phyloP scores from a whole-genome alignment of 305 asterid species.

The Nicotiana rustica region DNA sequence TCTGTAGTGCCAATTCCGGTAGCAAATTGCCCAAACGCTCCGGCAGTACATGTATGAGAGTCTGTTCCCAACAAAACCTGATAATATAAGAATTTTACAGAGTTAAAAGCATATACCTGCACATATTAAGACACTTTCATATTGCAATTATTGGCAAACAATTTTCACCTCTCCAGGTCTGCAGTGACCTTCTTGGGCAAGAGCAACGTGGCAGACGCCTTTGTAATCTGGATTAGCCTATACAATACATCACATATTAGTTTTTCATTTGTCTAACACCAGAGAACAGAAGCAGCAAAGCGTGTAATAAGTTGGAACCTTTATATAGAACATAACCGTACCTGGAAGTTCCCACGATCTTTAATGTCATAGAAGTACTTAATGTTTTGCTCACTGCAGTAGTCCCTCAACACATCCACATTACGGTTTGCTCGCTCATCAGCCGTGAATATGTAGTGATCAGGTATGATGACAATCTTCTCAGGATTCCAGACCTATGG shows the following conservation, averaged over 20 bases:
- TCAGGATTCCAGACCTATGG: conserved; percentile 92
- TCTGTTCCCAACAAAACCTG: conserved; percentile 89
- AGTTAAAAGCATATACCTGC: background rate
- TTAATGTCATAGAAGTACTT: conserved; percentile 94
- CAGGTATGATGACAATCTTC: conserved; percentile 87
- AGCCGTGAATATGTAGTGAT: conserved; percentile 86
- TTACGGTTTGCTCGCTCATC: conserved; percentile 96
- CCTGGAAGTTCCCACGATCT: conserved; percentile 90
- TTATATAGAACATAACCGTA: background rate
- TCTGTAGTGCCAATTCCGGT: conserved; percentile 96
- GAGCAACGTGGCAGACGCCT: conserved; percentile 98
- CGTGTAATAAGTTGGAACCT: background rate
- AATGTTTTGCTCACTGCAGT: conserved; percentile 81
- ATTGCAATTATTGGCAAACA: background rate
- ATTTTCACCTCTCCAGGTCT: conserved; percentile 90
- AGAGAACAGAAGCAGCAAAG: background rate
- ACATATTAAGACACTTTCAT: background rate
- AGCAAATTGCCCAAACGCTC: conserved; percentile 97
- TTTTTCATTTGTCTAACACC: background rate
- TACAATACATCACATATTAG: background rate
- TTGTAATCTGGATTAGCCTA: conserved; percentile 95
- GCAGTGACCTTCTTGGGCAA: conserved; percentile 99
- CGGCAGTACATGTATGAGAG: conserved; percentile 95
- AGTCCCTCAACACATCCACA: conserved; percentile 91
- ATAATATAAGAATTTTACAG: background rate